Evolutionary conservation across 805 yeast genomes (phyloP), one percentile per base, ranked within the genome.

Genomic region (Yarrowia sp.): DNA sequence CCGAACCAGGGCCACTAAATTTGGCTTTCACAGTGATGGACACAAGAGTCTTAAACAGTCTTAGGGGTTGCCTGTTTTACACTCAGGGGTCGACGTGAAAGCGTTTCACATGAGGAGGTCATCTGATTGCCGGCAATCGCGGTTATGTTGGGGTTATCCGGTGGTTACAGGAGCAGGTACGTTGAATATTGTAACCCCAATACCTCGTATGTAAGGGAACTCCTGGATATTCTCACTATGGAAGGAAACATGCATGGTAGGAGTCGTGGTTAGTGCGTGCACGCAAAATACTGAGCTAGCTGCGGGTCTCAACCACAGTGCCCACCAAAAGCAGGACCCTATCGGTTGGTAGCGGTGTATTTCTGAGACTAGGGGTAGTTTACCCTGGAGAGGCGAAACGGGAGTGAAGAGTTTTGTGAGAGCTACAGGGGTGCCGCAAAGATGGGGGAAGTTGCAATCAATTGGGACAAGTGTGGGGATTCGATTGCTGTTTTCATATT

Each of bases 351-450:
- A 5, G 11, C 32, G 14, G 56, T 50, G 56, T 50, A 50, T 16
- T 16, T 19, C 56, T 50, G 42, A 50, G 56, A 50, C 56, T 50
- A 50, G 41, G 56, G 56, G 56, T n/a, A 11, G 19, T 35, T 50
- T 50, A 50, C 56, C 56, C 56, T 11, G 55, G 12, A 1, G 48
- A 15, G 14, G 48, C 7, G 0, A 16, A 7, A 12, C 8, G 45
- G 8, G n/a, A 5, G 12, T 9, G 4, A 16, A 15, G 9, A 7
- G 19, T 16, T 9, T 43, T n/a, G 14, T 9, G 22, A 22, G n/a
- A 7, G 14, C 12, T 16, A 15, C 7, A 43, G 26, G 10, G 14
- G 14, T 9, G 48, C 14, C 3, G 11, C 8, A 43, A 16, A 3
- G 3, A 10, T 10, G 26, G 22, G 14, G 22, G 12, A 43, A 43